Percentiles rank a stretch among this genome's conserved stretches.
Evolutionary conservation across 2,329 filamentous ascomycete genomes (phyloP).

Genomic region (Colletotrichum agaves): DNA sequence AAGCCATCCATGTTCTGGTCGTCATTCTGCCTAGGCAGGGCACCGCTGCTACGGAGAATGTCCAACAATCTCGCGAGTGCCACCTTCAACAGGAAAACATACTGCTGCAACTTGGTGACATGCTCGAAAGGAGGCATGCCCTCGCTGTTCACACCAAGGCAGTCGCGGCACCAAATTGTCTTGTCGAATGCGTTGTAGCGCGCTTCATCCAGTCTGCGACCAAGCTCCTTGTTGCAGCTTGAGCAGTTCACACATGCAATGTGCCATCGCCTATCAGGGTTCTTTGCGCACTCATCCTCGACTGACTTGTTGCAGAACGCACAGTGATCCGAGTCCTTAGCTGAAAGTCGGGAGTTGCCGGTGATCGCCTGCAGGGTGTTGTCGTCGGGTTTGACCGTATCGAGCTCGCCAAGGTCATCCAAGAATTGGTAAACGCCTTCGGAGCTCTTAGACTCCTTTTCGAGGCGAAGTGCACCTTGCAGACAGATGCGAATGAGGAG

Average conservation of each 20-base stretch:
- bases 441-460: constrained; percentile 80
- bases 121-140: constrained; percentile 69
- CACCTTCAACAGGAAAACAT: constrained; percentile 91
- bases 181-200: constrained; percentile 75
- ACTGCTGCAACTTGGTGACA: constrained; percentile 90
- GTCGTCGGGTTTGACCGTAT: constrained; percentile 78
- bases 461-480: constrained; percentile 90
- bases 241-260: constrained; percentile 82
- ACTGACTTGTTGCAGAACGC: constrained; percentile 84
- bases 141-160: constrained; percentile 68
- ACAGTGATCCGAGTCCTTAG: constrained; percentile 87
- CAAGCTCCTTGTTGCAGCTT: constrained; percentile 72
- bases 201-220: constrained; percentile 74
- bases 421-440: constrained; percentile 86
- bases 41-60: constrained; percentile 85
- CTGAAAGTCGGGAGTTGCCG: constrained; percentile 74
- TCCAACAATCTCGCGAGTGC: constrained; percentile 90
- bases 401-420: constrained; percentile 85
- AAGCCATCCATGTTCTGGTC: constrained; percentile 76
- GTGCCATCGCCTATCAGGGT: constrained; percentile 84
- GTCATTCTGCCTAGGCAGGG: constrained; percentile 79
- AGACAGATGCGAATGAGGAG: constrained; percentile 96
- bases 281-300: constrained; percentile 89
- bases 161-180: constrained; percentile 77
- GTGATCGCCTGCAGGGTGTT: constrained; percentile 73